These are phyloP conservation scores for Phialophora macrospora DNA, from an alignment of 2,329 filamentous ascomycete species.

Conservation along the genomic window DNA sequence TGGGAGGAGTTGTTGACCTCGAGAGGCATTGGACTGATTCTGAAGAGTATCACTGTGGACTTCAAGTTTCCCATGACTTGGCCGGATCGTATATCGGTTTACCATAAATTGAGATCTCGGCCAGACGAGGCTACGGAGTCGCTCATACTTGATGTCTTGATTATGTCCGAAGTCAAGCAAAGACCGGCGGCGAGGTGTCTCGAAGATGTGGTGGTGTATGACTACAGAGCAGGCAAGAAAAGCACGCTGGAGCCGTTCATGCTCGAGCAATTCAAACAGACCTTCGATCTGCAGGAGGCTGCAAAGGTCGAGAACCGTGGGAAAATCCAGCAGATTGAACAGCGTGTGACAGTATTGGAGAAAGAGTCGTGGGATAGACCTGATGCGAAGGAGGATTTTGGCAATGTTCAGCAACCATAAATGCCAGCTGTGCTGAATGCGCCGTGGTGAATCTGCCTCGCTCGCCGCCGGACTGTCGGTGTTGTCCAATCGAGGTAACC, in stretches of 20 bases:
- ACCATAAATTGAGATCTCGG: constrained; percentile 71
- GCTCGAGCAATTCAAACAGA: constrained; percentile 62
- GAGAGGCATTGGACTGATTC: constrained; percentile 71
- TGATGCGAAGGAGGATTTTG: constrained; percentile 73
- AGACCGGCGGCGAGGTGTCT: constrained; percentile 73
- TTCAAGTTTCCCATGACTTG: constrained; percentile 90
- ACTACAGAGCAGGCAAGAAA: constrained; percentile 67
- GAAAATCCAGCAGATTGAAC: constrained; percentile 62
- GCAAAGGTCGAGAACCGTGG: constrained; percentile 59
- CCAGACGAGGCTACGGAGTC: constrained; percentile 57
- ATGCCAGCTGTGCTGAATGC: neutral
- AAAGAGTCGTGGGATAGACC: constrained; percentile 72
- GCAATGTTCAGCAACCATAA: constrained; percentile 45
- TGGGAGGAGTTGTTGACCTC: constrained; percentile 75
- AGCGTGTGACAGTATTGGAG: constrained; percentile 68
- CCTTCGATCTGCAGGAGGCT: constrained; percentile 66
- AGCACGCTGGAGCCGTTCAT: constrained; percentile 64
- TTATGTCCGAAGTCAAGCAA: constrained; percentile 76
- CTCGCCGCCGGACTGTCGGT: neutral
- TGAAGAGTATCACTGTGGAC: constrained; percentile 78
- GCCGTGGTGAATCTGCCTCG: neutral
- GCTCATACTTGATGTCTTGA: constrained; percentile 65
- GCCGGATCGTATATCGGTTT: constrained; percentile 80
- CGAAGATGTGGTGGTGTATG: constrained; percentile 81
- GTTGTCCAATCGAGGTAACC: neutral